These are phyloP conservation scores for Primulina huaijiensis DNA, from an alignment of 257 asterid genomes.

Conservation along the genomic window DNA sequence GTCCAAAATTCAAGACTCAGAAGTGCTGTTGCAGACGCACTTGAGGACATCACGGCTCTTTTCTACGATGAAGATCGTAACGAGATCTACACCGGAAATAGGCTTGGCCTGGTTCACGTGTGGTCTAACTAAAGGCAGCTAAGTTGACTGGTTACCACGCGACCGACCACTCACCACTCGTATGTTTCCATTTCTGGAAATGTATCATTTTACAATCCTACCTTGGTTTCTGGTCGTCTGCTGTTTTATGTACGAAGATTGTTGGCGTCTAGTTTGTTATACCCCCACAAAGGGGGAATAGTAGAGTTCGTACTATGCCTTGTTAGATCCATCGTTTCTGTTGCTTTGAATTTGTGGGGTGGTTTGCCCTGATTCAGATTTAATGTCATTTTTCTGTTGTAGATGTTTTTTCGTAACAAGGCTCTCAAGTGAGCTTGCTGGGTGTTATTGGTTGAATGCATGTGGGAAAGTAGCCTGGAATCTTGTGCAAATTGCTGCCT, in stretches of 20 bases:
- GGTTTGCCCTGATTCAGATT: slow-evolving; percentile 7
- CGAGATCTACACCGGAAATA: slow-evolving; percentile 92
- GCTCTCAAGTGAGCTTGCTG: slow-evolving; percentile 12
- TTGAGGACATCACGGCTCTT: slow-evolving; percentile 93
- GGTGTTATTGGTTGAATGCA: not conserved
- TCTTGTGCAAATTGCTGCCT: no score
- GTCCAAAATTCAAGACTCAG: slow-evolving; percentile 47
- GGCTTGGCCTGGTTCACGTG: slow-evolving; percentile 83
- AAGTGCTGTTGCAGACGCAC: slow-evolving; percentile 81
- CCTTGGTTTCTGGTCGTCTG: slow-evolving; percentile 9
- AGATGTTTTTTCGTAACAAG: slow-evolving; percentile 11
- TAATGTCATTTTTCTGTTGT: slow-evolving; percentile 11
- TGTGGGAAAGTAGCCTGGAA: not conserved
- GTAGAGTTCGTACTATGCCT: not conserved
- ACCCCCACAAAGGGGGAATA: not conserved
- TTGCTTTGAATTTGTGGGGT: slow-evolving; percentile 7
- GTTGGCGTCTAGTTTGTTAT: not conserved
- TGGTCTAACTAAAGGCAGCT: slow-evolving; percentile 70
- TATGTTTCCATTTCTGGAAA: not conserved
- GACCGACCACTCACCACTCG: not conserved
- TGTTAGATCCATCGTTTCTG: not conserved
- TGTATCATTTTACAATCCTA: slow-evolving; percentile 19
- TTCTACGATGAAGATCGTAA: slow-evolving; percentile 96
- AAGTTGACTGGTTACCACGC: slow-evolving; percentile 9
- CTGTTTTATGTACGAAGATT: not conserved